These are phyloP conservation scores for Fusarium clavum DNA, from an alignment of 2,329 filamentous ascomycete genomes.

Conservation along the genomic window DNA sequence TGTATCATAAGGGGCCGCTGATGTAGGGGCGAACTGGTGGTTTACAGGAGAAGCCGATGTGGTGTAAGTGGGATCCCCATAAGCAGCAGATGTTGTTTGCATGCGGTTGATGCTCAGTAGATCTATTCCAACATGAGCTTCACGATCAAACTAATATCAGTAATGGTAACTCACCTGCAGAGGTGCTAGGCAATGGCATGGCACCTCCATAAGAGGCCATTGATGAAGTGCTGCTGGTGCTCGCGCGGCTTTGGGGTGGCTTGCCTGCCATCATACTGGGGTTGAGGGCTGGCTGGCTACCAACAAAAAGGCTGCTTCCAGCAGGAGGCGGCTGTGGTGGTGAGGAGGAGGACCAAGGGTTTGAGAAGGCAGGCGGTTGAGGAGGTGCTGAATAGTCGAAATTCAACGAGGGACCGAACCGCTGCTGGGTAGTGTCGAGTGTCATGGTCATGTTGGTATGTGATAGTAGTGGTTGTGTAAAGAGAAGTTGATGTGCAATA, in stretches of 20 bases:
- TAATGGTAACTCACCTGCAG: conserved; percentile 68
- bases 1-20: conserved; percentile 77
- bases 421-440: conserved; percentile 87
- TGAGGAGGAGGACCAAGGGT: conserved; percentile 80
- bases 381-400: conserved; percentile 75
- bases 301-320: conserved; percentile 72
- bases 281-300: conserved; percentile 66
- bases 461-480: conserved; percentile 27
- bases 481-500: conserved; percentile 34
- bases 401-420: conserved; percentile 77
- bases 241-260: conserved; percentile 62
- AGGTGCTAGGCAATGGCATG: conserved; percentile 78
- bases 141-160: conserved; percentile 42
- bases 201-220: conserved; percentile 78
- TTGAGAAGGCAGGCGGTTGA: conserved; percentile 81
- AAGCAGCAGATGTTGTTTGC: conserved; percentile 71
- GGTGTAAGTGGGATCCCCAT: conserved; percentile 76
- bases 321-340: conserved; percentile 58
- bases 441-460: conserved; percentile 87
- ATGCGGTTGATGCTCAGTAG: conserved; percentile 75
- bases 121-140: conserved; percentile 75
- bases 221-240: conserved; percentile 66
- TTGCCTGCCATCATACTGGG: conserved; percentile 64
- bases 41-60: conserved; percentile 75
- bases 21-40: conserved; percentile 71